phyloP scores from a whole-genome alignment of 2,329 filamentous ascomycete genomes.

The Tolypocladium sp. region DNA sequence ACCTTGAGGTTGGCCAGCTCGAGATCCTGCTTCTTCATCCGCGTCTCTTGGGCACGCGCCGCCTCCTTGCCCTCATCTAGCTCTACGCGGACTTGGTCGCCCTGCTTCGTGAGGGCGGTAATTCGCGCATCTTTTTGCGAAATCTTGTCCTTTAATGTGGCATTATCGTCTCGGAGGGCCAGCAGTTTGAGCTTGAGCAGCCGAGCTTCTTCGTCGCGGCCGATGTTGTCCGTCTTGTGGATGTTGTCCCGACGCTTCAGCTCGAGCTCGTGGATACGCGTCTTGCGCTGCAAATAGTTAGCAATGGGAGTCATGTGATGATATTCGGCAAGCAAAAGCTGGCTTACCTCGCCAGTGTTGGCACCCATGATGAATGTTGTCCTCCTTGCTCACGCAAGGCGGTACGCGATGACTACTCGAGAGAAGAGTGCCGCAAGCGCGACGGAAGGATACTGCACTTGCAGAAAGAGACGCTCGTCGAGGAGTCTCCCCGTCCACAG shows the following conservation, averaged over 20 bases:
- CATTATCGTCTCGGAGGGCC: slow-evolving; percentile 67
- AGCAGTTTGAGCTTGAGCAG: slow-evolving; percentile 60
- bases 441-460: not conserved
- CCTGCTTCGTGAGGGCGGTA: slow-evolving; percentile 31
- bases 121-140: slow-evolving; percentile 50
- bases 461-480: not conserved
- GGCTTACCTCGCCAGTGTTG: slow-evolving; percentile 17
- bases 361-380: slow-evolving; percentile 14
- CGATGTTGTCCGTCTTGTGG: slow-evolving; percentile 56
- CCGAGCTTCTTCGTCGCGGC: slow-evolving; percentile 67
- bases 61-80: slow-evolving; percentile 34
- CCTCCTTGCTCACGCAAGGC: not conserved
- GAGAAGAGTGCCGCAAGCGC: not conserved
- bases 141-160: slow-evolving; percentile 55
- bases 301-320: not conserved
- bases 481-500: not conserved
- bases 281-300: slow-evolving; percentile 26
- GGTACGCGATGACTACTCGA: not conserved
- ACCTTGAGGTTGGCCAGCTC: slow-evolving; percentile 41
- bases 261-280: slow-evolving; percentile 50
- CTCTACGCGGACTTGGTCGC: slow-evolving; percentile 29
- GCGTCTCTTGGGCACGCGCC: slow-evolving; percentile 34
- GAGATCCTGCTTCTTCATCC: slow-evolving; percentile 37
- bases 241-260: slow-evolving; percentile 57
- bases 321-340: too few species aligned